Evolutionary conservation across 2,329 filamentous ascomycete genomes (phyloP), one percentile per base, ranked within the genome.

Genomic region (Ophiocordyceps sinensis): DNA sequence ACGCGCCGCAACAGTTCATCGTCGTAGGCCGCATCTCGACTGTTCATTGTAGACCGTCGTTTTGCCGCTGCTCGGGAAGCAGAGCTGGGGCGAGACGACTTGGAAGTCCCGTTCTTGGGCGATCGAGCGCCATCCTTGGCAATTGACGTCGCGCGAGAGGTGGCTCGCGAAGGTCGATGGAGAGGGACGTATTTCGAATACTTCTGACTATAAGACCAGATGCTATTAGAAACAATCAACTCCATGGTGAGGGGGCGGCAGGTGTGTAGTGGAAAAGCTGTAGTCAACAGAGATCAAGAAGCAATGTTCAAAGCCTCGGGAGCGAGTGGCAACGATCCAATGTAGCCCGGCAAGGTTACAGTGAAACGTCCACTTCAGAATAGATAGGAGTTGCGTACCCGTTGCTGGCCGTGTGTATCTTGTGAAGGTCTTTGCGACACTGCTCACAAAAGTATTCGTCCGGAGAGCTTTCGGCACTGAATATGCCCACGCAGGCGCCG

Each of bases 391-490:
- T 10, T 8, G 68, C 85, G 68, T 73, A 96, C 91, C 88, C 88
- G 69, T 88, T 91, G 52, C 73, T 71, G 49, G 85, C 84, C 41
- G 72, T 77, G 53, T 79, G 80, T 48, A 94, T 80, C 56, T 79
- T 86, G 68, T 98, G 91, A 40, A 94, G 72, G 58, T 94, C 87
- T 57, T 87, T 87, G 49, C 84, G 80, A 64, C 91, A 98, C 60
- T 86, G 76, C 65, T 98, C 91, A 64, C 91, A 98, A 58, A 91
- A 98, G 66, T 98, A 98, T 61, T 96, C 88, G 41, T 96, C 89
- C 10, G 91, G 91, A 49, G 85, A 89, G 59, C 83, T 81, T 51
- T 85, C 82, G 62, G 94, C 89, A 51, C 91, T 91, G 67, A 94
- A 87, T 55, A 98, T 94, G 45, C 91, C 89, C 44, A 98, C 89